Base-by-base conservation (phyloP, 2,329 filamentous ascomycete species). In the Gnomoniopsis smithogilvyi region DNA sequence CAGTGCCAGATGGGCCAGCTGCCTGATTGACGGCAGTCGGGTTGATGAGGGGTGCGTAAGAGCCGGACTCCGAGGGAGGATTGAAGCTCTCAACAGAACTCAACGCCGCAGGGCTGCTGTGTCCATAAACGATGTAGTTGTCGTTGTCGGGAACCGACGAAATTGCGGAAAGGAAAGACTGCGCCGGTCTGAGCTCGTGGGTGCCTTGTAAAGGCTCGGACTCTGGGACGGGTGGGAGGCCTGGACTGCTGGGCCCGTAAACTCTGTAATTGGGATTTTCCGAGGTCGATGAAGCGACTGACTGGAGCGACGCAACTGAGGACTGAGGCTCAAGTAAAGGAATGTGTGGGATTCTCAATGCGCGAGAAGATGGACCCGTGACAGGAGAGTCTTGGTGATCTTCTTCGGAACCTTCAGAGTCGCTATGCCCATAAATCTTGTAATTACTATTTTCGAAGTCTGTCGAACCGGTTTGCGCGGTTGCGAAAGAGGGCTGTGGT, bases 381-480 rank as follows among this genome's bases (percentile, higher is more conserved):
- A 19, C 33, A 15, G 50, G 38, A 12, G 50, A 52, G 19, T 34
- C 50, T 24, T 53, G 45, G 15, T 56, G 33, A 11, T 46, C 60
- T 49, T 60, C 60, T 46, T 60, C 50, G 26, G 60, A 57, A 6
- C 17, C 57, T 47, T 60, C 60, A 51, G 58, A 59, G 51, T 55
- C 54, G 64, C 78, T 80, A 58, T 77, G 76, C 41, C 73, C 76
- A 64, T 83, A 79, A 21, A 82, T 72, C 66, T 82, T 79, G 75
- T 83, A 82, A 65, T 86, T 85, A 48, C 79, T 76, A 17, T 73
- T 76, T 45, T 82, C 80, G 17, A 79, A 80, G 2, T 75, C 63
- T 3, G 79, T 81, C 12, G 80, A 80, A 48, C 69, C 73, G 12
- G 73, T 76, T 45, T 69, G 66, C 22, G 70, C 69, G 6, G 76